Evolutionary conservation across 2,329 filamentous ascomycete species (phyloP), one percentile per base, ranked within the genome.

Genomic region (Onygena corvina): DNA sequence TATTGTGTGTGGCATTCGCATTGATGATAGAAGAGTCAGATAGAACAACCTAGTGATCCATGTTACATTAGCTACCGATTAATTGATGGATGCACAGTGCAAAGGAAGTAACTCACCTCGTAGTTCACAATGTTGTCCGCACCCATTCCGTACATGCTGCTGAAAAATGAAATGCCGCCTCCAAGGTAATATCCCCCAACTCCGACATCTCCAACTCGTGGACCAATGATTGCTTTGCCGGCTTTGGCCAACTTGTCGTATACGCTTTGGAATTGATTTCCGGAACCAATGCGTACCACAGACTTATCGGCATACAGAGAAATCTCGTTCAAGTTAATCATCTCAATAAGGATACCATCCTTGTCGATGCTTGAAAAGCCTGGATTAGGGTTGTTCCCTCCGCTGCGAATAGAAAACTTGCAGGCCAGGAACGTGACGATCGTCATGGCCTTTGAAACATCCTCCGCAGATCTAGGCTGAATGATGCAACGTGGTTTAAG

Each of bases 41-140:
- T 4, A 67, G 60, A 0, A 67, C 62, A 8, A 69, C 49, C 27
- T 68, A 18, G n/a, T n/a, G n/a, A n/a, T n/a, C n/a, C n/a, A 40
- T 12, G 2, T 16, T 12, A 16, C 11, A 40, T 40, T 40, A 40
- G 16, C 35, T 40, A 9, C 16, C 18, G 11, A 31, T 8, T 31
- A 7, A 7, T 31, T 31, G 30, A 31, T 7, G n/a, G n/a, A 31
- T 8, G 30, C 7, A 31, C 8, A n/a, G 7, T n/a, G 7, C n/a
- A n/a, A 7, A 8, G 30, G 30, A 31, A 31, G 30, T 8, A 31
- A 31, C 16, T 40, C 3, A 40, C 35, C 16, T 40, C 35, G 16
- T 25, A 46, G 18, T 46, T 46, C 23, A 20, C 9, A 29, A 46
- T 29, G 27, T 46, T 46, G 25, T 46, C 42, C 11, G 14, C 14